Percentiles rank a stretch among this genome's conserved stretches.
phyloP scores from a whole-genome alignment of 2,329 filamentous ascomycete genomes.

The Penicillium occitanis region DNA sequence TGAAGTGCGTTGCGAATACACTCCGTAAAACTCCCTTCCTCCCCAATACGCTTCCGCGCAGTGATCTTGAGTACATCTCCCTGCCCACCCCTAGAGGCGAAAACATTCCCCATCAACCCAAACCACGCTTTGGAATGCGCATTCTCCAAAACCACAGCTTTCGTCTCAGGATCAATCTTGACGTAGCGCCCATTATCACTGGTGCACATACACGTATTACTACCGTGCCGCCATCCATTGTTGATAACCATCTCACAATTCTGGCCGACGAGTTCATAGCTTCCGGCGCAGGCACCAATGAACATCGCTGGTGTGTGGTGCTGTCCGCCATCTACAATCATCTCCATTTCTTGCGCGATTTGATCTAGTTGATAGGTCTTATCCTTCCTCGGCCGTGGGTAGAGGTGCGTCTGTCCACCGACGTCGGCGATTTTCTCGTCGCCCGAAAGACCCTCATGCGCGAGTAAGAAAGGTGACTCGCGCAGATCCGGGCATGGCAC shows the following conservation, averaged over 20 bases:
- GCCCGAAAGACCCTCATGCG: background rate
- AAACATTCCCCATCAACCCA: conserved; percentile 1
- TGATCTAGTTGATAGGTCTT: background rate
- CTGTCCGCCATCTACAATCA: background rate
- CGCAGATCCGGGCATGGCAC: background rate
- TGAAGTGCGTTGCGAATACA: background rate
- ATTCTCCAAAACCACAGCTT: background rate
- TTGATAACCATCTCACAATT: background rate
- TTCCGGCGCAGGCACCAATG: background rate
- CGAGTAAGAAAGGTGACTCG: background rate
- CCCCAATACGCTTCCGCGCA: background rate
- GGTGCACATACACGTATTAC: background rate
- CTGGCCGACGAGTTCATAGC: background rate
- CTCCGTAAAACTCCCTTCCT: background rate
- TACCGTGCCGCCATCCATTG: background rate
- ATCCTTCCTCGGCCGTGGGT: background rate
- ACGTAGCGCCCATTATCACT: background rate
- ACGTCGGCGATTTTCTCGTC: background rate
- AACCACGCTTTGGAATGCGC: background rate
- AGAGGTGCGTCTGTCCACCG: background rate
- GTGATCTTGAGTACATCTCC: background rate
- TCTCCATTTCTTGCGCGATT: background rate
- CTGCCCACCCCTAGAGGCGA: background rate
- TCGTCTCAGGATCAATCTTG: background rate
- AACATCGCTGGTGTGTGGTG: background rate